Evolutionary conservation across 495 filamentous ascomycete genomes (phyloP).

Genomic region (Oidiodendron maius): DNA sequence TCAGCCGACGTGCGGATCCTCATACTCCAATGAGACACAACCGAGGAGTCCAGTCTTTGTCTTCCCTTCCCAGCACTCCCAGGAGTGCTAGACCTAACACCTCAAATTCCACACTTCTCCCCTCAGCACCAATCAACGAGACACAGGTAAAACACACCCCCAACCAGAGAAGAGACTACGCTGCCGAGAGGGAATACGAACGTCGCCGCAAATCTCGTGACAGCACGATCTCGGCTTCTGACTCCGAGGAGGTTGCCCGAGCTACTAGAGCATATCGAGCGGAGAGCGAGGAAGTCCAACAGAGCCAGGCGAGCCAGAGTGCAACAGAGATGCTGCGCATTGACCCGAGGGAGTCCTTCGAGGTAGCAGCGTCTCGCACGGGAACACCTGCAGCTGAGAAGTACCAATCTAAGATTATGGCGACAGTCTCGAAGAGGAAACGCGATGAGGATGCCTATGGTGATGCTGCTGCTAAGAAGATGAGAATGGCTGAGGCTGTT

Average conservation of each 20-base stretch:
- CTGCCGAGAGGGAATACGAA: conserved; percentile 20
- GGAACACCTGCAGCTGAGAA: conserved; percentile 7
- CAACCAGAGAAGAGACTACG: conserved; percentile 11
- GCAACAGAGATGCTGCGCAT: conserved; percentile 50
- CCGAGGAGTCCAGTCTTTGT: conserved; percentile 67
- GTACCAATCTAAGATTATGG: conserved; percentile 21
- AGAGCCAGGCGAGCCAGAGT: conserved; percentile 32
- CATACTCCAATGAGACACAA: conserved; percentile 48
- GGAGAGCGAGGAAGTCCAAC: conserved; percentile 17
- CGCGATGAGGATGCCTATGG: conserved; percentile 11
- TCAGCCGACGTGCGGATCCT: conserved; percentile 30
- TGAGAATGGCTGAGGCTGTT: conserved; percentile 4
- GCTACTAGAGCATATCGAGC: conserved; percentile 20
- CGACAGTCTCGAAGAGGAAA: conserved; percentile 17
- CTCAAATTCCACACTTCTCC: conserved; percentile 41
- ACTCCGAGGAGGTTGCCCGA: conserved; percentile 56
- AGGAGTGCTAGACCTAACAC: conserved; percentile 25
- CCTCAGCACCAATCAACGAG: conserved; percentile 41
- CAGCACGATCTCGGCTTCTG: conserved; percentile 83
- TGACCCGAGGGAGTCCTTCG: conserved; percentile 30
- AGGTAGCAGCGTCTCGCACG: conserved; percentile 19
- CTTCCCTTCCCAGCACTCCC: conserved; percentile 77
- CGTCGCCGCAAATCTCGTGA: conserved; percentile 61
- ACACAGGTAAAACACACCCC: conserved; percentile 20
- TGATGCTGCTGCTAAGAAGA: conserved; percentile 8